These are phyloP conservation scores for Tuctoria greenei DNA, from an alignment of 176 grass and related monocot genomes.

Conservation along the genomic window DNA sequence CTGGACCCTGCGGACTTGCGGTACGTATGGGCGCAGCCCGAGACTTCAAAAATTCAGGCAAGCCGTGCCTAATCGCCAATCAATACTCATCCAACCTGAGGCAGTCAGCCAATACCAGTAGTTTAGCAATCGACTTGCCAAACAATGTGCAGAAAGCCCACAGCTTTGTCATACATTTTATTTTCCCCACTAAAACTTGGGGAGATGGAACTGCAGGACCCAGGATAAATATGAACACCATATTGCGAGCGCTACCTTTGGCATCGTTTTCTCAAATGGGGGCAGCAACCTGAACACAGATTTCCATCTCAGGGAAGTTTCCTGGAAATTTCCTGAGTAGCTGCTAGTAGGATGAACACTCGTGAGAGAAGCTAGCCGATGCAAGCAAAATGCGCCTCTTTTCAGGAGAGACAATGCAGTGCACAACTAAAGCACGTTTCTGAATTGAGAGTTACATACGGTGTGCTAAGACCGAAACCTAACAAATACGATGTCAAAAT, in stretches of 20 bases:
- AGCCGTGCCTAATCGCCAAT: too few relatives aligned
- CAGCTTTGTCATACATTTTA: not conserved
- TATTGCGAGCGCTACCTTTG: not conserved
- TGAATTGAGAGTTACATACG: too few relatives aligned
- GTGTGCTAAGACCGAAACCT: too few relatives aligned
- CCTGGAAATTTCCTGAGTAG: slow-evolving; percentile 15
- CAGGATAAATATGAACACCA: too few relatives aligned
- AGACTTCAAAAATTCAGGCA: not conserved
- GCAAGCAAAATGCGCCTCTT: not conserved
- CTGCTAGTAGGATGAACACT: not conserved
- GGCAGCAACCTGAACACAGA: not conserved
- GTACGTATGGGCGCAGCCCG: not conserved
- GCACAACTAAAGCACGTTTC: too few relatives aligned
- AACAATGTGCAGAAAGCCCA: slow-evolving; percentile 27
- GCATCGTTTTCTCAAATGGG: slow-evolving; percentile 30
- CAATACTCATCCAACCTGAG: not conserved
- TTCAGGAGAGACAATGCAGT: not conserved
- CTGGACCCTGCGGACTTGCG: not conserved
- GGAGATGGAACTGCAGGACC: too few relatives aligned
- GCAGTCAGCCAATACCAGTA: not conserved
- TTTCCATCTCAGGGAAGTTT: slow-evolving; percentile 7
- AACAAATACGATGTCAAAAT: too few relatives aligned
- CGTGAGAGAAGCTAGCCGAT: not conserved
- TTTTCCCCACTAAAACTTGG: too few relatives aligned
- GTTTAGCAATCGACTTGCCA: not conserved